A percentile compares a stretch with the other conserved stretches of the same genome.
Evolutionary conservation across 1,284 basidiomycete genomes (phyloP).

Genomic region (Pseudomicrostroma phylloplanum): DNA sequence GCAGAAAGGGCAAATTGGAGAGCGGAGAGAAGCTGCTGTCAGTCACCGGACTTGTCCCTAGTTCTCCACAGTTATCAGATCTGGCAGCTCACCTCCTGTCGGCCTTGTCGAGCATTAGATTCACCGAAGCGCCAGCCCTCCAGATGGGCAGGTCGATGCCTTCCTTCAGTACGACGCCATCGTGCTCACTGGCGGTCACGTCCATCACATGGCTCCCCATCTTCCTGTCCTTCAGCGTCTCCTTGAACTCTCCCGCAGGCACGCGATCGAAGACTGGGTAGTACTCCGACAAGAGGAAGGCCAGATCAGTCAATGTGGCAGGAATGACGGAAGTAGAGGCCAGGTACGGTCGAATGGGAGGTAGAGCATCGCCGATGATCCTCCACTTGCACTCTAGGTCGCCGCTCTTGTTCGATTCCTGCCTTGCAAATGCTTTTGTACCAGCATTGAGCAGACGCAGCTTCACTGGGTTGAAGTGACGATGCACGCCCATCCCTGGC

Average conservation of each 20-base stretch:
- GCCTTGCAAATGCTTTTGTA: constrained; percentile 65
- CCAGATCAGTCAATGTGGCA: constrained; percentile 62
- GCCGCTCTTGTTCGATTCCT: constrained; percentile 55
- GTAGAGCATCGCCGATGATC: constrained; percentile 76
- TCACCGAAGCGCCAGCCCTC: constrained; percentile 43
- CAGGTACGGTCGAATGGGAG: constrained; percentile 73
- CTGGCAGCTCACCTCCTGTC: constrained; percentile 24
- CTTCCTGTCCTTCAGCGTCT: constrained; percentile 24
- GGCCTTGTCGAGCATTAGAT: constrained; percentile 50
- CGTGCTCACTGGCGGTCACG: constrained; percentile 32
- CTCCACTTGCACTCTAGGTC: constrained; percentile 60
- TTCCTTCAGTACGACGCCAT: constrained; percentile 29
- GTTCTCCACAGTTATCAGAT: constrained; percentile 23
- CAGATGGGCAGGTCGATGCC: constrained; percentile 41
- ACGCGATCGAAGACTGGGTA: constrained; percentile 40
- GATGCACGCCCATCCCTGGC: constrained; percentile 33
- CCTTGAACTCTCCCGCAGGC: constrained; percentile 19
- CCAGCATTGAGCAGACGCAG: constrained; percentile 84
- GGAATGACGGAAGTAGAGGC: constrained; percentile 62
- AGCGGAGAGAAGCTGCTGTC: not conserved
- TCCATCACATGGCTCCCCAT: constrained; percentile 45
- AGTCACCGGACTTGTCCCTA: not conserved
- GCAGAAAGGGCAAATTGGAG: constrained; percentile 5
- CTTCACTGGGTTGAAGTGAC: constrained; percentile 61
- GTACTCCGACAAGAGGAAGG: constrained; percentile 55